phyloP scores from a whole-genome alignment of 331 rosid genomes.

The Quercus phellos region DNA sequence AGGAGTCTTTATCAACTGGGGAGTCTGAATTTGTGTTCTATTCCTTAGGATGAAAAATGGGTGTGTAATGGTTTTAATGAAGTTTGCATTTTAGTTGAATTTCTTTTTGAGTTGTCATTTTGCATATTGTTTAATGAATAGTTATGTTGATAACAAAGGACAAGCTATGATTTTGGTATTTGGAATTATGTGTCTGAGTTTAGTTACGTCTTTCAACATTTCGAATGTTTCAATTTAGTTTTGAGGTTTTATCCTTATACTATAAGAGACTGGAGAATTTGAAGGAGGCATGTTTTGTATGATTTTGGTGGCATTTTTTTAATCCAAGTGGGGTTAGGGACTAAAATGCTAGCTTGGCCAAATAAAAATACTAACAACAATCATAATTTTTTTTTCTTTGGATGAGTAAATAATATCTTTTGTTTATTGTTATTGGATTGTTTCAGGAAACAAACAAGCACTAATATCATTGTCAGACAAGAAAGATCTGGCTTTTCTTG shows the following conservation, averaged over 20 bases:
- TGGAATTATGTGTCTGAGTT: not conserved
- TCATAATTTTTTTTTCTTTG: not conserved
- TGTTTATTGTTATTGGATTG: not conserved
- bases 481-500: slow-evolving; percentile 69
- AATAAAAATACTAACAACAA: not conserved
- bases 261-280: no score
- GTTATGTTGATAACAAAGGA: no score
- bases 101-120: no score
- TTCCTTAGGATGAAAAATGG: not conserved
- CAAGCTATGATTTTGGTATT: not conserved
- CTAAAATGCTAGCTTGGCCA: no score
- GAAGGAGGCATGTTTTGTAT: no score
- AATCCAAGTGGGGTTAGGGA: no score
- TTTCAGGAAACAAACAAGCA: slow-evolving; percentile 70
- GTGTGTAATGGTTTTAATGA: not conserved
- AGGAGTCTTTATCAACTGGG: not conserved
- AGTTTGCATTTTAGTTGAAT: not conserved
- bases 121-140: no score
- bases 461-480: slow-evolving; percentile 84
- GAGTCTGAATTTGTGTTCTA: not conserved
- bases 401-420: not conserved
- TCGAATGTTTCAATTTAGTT: no score
- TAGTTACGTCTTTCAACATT: not conserved
- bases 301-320: no score
- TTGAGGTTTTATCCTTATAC: no score